Evolutionary conservation across 2,329 filamentous ascomycete genomes (phyloP).

Genomic region (Phoma sp.): DNA sequence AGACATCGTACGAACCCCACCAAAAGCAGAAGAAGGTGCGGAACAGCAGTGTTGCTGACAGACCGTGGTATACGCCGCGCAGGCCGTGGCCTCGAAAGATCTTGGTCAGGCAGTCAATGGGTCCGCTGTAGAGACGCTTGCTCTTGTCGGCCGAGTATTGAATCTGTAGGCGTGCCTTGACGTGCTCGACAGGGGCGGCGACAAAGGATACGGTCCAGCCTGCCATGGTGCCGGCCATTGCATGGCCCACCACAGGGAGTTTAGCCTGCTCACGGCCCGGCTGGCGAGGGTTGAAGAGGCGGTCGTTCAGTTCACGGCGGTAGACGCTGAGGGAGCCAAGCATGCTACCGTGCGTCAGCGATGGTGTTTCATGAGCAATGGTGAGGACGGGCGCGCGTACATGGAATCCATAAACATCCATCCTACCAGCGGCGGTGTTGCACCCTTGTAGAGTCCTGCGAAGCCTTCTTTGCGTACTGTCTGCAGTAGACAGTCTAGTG

Average conservation of each 20-base stretch:
- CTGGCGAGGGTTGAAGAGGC: constrained; percentile 71
- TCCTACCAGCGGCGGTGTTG: constrained; percentile 86
- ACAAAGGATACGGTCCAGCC: constrained; percentile 87
- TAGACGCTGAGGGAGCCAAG: constrained; percentile 91
- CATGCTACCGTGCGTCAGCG: constrained; percentile 62
- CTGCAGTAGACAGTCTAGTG: constrained; percentile 82
- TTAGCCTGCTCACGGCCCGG: constrained; percentile 51
- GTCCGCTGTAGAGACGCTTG: constrained; percentile 81
- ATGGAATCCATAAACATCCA: constrained; percentile 98
- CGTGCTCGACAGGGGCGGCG: constrained; percentile 67
- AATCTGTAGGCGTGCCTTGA: constrained; percentile 76
- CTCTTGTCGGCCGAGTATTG: constrained; percentile 85
- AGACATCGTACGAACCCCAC: constrained; percentile 94
- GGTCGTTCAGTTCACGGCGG: constrained; percentile 79
- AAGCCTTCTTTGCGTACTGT: constrained; percentile 87
- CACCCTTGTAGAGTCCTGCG: constrained; percentile 89
- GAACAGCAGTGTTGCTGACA: constrained; percentile 85
- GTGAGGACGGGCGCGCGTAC: constrained; percentile 42
- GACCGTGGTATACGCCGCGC: constrained; percentile 81
- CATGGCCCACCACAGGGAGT: constrained; percentile 81
- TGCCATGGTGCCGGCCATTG: constrained; percentile 83
- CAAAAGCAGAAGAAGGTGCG: constrained; percentile 95
- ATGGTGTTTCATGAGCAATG: neutral
- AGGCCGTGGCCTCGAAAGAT: constrained; percentile 69
- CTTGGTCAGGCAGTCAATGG: constrained; percentile 80